phyloP scores from a whole-genome alignment of 495 filamentous ascomycete species.

The Neurospora discreta region DNA sequence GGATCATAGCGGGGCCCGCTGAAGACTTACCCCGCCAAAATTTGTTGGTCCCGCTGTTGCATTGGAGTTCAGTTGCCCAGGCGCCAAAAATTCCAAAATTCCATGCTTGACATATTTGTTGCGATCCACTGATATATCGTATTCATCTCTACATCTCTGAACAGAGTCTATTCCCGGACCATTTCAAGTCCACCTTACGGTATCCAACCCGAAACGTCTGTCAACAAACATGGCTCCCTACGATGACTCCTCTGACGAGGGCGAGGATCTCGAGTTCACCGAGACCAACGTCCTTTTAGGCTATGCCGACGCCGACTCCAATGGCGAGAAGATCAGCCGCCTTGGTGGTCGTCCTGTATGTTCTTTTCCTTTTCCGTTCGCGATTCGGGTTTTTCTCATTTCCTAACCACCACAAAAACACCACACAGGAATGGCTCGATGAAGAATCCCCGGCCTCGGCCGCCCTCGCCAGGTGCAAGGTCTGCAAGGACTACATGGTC shows the following conservation, averaged over 20 bases:
- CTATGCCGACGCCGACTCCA: slow-evolving; percentile 71
- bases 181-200: not conserved
- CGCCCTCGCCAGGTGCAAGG: slow-evolving; percentile 72
- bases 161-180: not conserved
- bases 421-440: slow-evolving; percentile 67
- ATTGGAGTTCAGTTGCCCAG: slow-evolving; percentile 4
- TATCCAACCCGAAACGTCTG: not conserved
- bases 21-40: slow-evolving; percentile 28
- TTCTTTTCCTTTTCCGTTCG: not conserved
- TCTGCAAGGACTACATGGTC: slow-evolving; percentile 74
- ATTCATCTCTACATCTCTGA: not conserved
- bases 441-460: slow-evolving; percentile 58
- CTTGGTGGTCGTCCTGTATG: slow-evolving; percentile 80
- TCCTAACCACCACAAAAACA: not conserved
- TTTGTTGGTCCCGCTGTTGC: slow-evolving; percentile 7
- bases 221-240: slow-evolving; percentile 59
- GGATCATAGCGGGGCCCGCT: slow-evolving; percentile 14
- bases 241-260: slow-evolving; percentile 73
- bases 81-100: slow-evolving; percentile 7
- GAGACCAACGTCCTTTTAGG: slow-evolving; percentile 88
- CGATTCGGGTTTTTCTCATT: not conserved
- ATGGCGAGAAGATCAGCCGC: slow-evolving; percentile 78
- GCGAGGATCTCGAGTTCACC: slow-evolving; percentile 59
- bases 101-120: not conserved
- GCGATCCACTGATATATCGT: not conserved